Evolutionary conservation across 225 moss, liverwort and hornwort species (phyloP), one percentile per base, ranked within the genome.

Genomic region (Pseudisothecium myosuroides): DNA sequence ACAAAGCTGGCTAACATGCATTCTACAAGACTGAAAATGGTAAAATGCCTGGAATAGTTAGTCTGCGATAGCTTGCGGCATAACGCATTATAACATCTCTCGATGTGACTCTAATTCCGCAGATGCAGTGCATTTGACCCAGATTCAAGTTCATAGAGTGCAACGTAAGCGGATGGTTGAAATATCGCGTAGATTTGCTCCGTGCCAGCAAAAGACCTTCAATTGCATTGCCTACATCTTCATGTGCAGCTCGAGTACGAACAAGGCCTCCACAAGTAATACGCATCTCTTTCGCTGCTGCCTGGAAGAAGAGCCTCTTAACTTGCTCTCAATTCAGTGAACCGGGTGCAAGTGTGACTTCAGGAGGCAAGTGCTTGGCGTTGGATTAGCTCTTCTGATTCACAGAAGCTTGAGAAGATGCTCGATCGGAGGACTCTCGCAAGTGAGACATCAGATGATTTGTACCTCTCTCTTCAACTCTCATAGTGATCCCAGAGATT

Each of bases 401-500:
- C 43, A 88, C 80, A 68, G 92, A 83, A 80, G 92, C 36, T 88
- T 84, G 89, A 43, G 92, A 81, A 60, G 92, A 58, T 85, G 89
- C 74, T 72, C 55, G 65, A 84, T 83, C 89, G 32, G 93, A 82
- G 50, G 94, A 89, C 71, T 94, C 92, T 91, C 85, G 85, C 87
- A 92, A 88, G 39, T 91, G 92, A 86, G 94, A 76, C 66, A 91
- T 82, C 83, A 90, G 69, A 55, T 88, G 71, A 50, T 76, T 88
- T 60, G 90, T 92, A 45, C 86, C 93, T 88, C 93, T 91, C 90
- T 95, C 95, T 89, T 99, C 98, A 75, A 99, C 93, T 88, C 93
- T 91, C 90, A 92, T 86, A 23, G 97, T 99, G 85, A 99, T 74
- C 86, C 88, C 89, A 83, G 98, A 99, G 89, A 99, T 90, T 61